Conservation (phyloP, 208 protist genomes). For the Zelonia costaricensis region DNA sequence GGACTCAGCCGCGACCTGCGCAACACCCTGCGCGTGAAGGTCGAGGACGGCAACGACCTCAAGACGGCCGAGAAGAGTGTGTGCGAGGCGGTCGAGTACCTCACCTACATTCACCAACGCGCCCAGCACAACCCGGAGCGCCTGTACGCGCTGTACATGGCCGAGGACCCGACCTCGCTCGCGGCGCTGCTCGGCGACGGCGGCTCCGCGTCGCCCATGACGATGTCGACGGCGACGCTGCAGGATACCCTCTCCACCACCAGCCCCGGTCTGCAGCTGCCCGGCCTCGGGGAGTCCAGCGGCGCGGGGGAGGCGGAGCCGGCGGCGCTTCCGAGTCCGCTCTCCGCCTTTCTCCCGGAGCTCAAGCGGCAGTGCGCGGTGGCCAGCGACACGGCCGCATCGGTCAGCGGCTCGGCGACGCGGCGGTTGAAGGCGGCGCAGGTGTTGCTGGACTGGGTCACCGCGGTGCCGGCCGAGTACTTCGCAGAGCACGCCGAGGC, state of each 20-base stretch:
- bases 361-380: constrained; percentile 24
- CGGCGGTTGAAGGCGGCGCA: constrained; percentile 52
- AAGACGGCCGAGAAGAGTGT: constrained; percentile 62
- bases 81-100: constrained; percentile 70
- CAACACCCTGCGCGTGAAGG: constrained; percentile 77
- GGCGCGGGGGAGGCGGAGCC: constrained; percentile 10
- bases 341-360: constrained; percentile 24
- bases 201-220: constrained; percentile 18
- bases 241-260: constrained; percentile 11
- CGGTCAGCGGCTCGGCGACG: constrained; percentile 11
- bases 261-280: neutral
- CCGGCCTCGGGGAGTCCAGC: constrained; percentile 4
- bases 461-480: constrained; percentile 24
- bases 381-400: constrained; percentile 18
- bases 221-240: constrained; percentile 9
- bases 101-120: constrained; percentile 68
- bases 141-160: constrained; percentile 87
- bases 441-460: constrained; percentile 66
- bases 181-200: constrained; percentile 43
- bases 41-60: constrained; percentile 90
- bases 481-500: constrained; percentile 27
- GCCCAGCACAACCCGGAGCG: constrained; percentile 40
- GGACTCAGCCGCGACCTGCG: constrained; percentile 66
- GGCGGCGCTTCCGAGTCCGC: constrained; percentile 26
- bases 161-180: constrained; percentile 72